Base-by-base conservation (phyloP, 805 yeast genomes). In the Diddensiella caesifluorescens region DNA sequence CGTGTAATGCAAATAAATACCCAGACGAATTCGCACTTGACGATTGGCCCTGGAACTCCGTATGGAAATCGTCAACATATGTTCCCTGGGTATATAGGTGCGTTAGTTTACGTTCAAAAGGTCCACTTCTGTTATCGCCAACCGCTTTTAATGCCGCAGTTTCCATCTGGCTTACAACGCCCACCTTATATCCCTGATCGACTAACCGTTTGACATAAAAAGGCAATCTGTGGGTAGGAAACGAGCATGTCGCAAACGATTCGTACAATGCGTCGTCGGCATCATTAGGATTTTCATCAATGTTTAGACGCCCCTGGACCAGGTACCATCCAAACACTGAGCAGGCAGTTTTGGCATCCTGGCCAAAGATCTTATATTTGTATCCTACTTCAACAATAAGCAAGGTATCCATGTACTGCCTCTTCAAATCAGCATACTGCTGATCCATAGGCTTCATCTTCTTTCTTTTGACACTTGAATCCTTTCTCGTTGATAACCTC, bases 331-430 rank as follows among this genome's bases (percentile, higher is more conserved):
- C 63, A 10, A 60, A 52, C 9, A 81, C 70, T 36, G 70, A 64
- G 9, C 94, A 72, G 0, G 81, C 95, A 3, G 66, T 64, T 10
- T 68, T 70, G 0, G 97, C 97, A 62, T 90, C 97, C 41, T 79
- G 72, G 0, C 95, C 95, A 58, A 77, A 86, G 47, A 89, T 80
- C 55, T 84, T 85, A 64, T 79, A 92, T 60, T 87, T 88, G 64
- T 90, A 92, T 0, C 98, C 98, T 2, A 85, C 94, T 58, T 92
- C 92, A 20, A 90, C 71, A 0, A 92, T 79, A 5, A 92, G 65
- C 1, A 92, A 51, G 39, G 84, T 84, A 50, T 86, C 95, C 39
- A 56, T 56, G 56, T 90, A 65, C 1, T 61, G 53, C 4, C 61
- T 50, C 55, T 88, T 88, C 39, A 92, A 63, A 2, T 78, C 80